phyloP scores from a whole-genome alignment of 2,329 filamentous ascomycete species.

The Diaporthe sp. region DNA sequence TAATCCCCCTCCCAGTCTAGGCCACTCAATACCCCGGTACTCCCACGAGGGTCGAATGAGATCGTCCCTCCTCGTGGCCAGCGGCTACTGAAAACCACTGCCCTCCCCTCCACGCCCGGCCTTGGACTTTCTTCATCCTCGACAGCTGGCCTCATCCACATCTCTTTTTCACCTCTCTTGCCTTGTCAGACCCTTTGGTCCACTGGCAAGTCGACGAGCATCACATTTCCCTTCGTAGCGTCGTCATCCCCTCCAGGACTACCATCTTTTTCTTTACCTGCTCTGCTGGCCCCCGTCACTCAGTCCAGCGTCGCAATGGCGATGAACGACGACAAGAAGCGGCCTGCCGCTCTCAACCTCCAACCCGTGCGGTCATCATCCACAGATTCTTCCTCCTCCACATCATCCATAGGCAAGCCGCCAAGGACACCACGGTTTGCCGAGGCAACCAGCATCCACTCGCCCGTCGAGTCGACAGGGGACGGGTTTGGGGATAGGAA shows the following conservation, averaged over 20 bases:
- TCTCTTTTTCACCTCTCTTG: neutral
- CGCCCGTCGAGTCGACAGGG: constrained; percentile 70
- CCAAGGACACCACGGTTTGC: constrained; percentile 83
- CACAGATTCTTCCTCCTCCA: constrained; percentile 62
- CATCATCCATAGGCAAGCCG: constrained; percentile 67
- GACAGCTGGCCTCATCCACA: constrained; percentile 9
- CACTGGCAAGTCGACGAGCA: constrained; percentile 10
- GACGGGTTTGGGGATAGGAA: constrained; percentile 52
- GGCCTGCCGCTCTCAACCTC: constrained; percentile 66
- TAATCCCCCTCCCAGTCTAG: constrained; percentile 49
- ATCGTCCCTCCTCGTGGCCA: constrained; percentile 45
- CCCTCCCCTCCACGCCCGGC: constrained; percentile 51
- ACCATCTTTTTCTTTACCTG: constrained; percentile 38
- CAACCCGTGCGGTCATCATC: constrained; percentile 60
- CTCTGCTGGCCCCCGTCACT: constrained; percentile 26
- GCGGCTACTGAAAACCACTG: constrained; percentile 64
- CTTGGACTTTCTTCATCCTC: constrained; percentile 46
- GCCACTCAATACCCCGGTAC: constrained; percentile 31
- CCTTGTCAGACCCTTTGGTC: neutral
- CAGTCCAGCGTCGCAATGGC: constrained; percentile 42
- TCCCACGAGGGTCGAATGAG: constrained; percentile 44
- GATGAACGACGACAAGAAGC: constrained; percentile 62
- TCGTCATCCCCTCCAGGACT: constrained; percentile 4
- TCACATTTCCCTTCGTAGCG: neutral
- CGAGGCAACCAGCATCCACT: constrained; percentile 83